Evolutionary conservation across 176 grass and related monocot species (phyloP).

Genomic region (Oryza coarctata): DNA sequence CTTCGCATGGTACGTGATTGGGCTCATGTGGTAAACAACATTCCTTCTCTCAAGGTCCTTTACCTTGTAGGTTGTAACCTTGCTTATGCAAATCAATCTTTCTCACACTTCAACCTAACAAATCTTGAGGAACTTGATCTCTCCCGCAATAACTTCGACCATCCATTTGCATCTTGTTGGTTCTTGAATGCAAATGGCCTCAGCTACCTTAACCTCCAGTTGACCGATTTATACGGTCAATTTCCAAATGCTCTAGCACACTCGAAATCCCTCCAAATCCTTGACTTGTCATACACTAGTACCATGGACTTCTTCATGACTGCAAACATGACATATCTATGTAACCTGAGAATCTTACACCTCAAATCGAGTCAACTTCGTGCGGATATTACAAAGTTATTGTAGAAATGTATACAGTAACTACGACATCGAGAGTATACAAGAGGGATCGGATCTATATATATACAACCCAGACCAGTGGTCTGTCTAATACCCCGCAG

Average conservation of each 20-base stretch:
- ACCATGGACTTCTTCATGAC: background rate
- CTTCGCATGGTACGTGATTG: background rate
- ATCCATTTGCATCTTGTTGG: constrained; percentile 22
- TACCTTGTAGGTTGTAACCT: background rate
- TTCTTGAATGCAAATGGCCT: constrained; percentile 36
- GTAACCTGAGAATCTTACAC: constrained; percentile 16
- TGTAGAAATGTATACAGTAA: no score
- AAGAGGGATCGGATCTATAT: no score
- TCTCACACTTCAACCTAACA: background rate
- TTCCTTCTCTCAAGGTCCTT: background rate
- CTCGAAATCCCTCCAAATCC: background rate
- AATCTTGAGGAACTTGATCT: constrained; percentile 2
- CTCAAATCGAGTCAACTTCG: background rate
- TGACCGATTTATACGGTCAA: background rate
- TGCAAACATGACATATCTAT: constrained; percentile 3
- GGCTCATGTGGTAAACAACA: background rate
- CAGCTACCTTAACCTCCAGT: background rate
- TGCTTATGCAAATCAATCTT: background rate
- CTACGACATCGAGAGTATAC: no score
- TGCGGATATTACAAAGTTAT: background rate
- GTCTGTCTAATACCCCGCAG: no score
- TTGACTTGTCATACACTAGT: background rate
- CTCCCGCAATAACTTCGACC: background rate
- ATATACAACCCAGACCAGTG: no score
- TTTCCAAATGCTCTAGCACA: background rate